Evolutionary conservation across 2,329 filamentous ascomycete genomes (phyloP).

Genomic region (Talaromyces amestolkiae): DNA sequence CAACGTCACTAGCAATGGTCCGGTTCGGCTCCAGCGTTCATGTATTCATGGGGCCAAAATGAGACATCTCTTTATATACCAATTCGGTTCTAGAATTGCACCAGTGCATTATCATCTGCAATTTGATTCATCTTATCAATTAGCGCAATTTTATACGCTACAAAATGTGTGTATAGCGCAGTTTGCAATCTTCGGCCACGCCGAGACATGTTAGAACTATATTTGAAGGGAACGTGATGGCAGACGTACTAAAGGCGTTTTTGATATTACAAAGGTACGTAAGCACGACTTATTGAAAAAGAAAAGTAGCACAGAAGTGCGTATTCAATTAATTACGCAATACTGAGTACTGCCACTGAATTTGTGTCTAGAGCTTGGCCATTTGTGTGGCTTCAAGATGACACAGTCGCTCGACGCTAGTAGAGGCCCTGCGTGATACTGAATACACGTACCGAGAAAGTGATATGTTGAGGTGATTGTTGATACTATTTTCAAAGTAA

Average conservation of each 20-base stretch:
- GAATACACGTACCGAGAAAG: not conserved
- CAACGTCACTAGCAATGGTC: too few relatives aligned
- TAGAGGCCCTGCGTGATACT: not conserved
- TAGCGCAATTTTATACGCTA: too few relatives aligned
- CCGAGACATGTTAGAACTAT: not conserved
- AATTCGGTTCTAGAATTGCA: too few relatives aligned
- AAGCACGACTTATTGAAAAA: not conserved
- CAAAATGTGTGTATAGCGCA: too few relatives aligned
- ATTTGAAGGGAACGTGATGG: not conserved
- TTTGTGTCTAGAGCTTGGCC: not conserved
- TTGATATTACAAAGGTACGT: not conserved
- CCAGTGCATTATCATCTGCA: too few relatives aligned
- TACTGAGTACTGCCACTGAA: not conserved
- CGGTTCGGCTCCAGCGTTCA: too few relatives aligned
- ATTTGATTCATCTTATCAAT: too few relatives aligned
- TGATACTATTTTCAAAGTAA: not conserved
- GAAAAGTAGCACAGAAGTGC: not conserved
- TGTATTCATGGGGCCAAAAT: too few relatives aligned
- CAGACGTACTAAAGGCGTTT: not conserved
- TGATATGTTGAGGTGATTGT: not conserved
- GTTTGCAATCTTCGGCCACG: too few relatives aligned
- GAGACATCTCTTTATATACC: too few relatives aligned
- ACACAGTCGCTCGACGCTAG: not conserved
- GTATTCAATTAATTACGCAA: not conserved
- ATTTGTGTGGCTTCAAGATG: not conserved